Evolutionary conservation across 1,284 basidiomycete species (phyloP), one percentile per base, ranked within the genome.

Genomic region (Microbotryum lychnidis-dioicae): DNA sequence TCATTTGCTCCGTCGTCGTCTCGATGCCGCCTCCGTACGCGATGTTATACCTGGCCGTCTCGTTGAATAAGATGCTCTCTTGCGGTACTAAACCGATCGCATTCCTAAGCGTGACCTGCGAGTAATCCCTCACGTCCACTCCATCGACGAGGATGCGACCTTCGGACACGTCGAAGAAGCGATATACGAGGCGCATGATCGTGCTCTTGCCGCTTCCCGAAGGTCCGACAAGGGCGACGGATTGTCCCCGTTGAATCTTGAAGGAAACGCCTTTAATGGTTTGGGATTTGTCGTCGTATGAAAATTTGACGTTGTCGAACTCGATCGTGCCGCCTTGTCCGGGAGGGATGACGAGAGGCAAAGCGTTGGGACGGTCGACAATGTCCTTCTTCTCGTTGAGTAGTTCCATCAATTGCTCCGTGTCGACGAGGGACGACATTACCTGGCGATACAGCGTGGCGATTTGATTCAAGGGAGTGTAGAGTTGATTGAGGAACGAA

Each of bases 141-240:
- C 87, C 89, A 71, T 94, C 89, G 65, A 60, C 66, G 60, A 44
- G 69, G 70, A 69, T 70, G 65, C 85, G 80, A 42, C 87, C 87
- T 58, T 82, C 81, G 37, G 81, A 79, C 23, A 91, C 80, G 71
- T 94, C 91, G 74, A 94, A 93, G 77, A 96, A 91, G 51, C 91
- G 82, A 74, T 89, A 94, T 18, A 96, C 79, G 52, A 61, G 52
- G 14, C 59, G 21, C 55, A 58, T 60, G 48, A 62, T 52, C 6
- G 65, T 67, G 12, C 61, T 65, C 61, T 70, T 71, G 7, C 69
- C 70, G 4, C 64, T 84, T 49, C 86, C 87, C 18, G 58, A 62
- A n/a, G 70, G 63, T 1, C 72, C 73, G 33, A 92, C 87, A 29
- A 92, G 80, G 0, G 89, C 90, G 14, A 91, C 87, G 14, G 86